Base-by-base conservation (phyloP, 2,329 filamentous ascomycete genomes). In the Cladobotryum mycophilum region DNA sequence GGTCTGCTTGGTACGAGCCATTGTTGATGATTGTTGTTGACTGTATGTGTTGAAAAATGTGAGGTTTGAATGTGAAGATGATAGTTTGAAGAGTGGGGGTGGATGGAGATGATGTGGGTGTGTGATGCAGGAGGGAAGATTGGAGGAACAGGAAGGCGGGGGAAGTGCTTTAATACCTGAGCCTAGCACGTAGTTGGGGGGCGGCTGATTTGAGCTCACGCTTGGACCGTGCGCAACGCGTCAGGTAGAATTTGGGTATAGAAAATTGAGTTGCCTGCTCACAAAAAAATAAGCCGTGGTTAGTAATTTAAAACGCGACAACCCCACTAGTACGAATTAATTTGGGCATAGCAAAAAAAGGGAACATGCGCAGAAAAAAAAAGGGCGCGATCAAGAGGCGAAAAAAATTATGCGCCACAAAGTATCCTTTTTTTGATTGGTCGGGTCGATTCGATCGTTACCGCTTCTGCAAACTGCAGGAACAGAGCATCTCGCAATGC, bases 1-100 rank as follows among this genome's bases (percentile, higher is more conserved):
- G 65, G 79, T 83, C 70, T 83, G 80, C 79, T 83, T 83, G 58
- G 80, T 83, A 66, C 80, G 80, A 63, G 80, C 80, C 80, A 83
- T 83, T 75, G 66, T 70, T 64, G 65, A 54, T 64, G 67, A 63
- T 68, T 61, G 63, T 61, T 66, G 62, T 67, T 64, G 55, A 57
- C 56, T 56, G 58, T 63, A 55, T 60, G 61, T 38, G 56, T 59
- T 64, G 61, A 41, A 41, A 15, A 41, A 20, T 47, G 46, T 42
- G 25, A 55, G 58, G 53, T 53, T 47, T 52, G 49, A 50, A 57
- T 55, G 55, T 57, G 57, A 58, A 49, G 58, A 56, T 61, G 61
- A 58, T 57, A 63, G 60, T 58, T 30, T 30, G 25, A 30, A 30
- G 6, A 30, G 25, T 30, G 25, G 25, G 25, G 56, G 55, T 58